phyloP scores from a whole-genome alignment of 768 basidiomycete species.

The Phylloporus sp. region DNA sequence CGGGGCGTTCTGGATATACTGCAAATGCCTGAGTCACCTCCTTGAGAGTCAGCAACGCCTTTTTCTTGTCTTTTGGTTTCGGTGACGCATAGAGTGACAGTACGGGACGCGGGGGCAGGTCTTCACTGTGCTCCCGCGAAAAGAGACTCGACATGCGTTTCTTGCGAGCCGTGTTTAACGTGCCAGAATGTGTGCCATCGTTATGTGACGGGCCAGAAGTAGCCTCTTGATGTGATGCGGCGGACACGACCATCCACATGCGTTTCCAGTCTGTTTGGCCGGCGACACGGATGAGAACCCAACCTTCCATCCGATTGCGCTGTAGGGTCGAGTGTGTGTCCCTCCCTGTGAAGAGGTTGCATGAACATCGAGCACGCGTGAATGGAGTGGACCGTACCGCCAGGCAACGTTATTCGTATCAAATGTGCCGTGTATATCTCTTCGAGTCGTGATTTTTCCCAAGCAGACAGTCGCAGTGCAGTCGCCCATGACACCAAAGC shows the following conservation, averaged over 20 bases:
- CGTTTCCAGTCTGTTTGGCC: constrained; percentile 98
- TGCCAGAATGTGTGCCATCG: constrained; percentile 25
- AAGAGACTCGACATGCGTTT: constrained; percentile 64
- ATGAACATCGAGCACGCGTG: constrained; percentile 24
- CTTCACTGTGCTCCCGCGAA: constrained; percentile 42
- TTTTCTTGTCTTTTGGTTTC: constrained; percentile 73
- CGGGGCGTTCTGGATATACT: constrained; percentile 94
- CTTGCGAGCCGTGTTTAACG: constrained; percentile 29
- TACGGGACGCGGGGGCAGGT: constrained; percentile 34
- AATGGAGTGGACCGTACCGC: constrained; percentile 30
- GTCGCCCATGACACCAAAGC: constrained; percentile 86
- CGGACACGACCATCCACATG: constrained; percentile 75
- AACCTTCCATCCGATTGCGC: constrained; percentile 80
- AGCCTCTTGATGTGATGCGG: constrained; percentile 35
- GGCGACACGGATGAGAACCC: constrained; percentile 85
- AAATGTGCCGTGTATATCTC: constrained; percentile 98
- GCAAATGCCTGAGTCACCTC: constrained; percentile 83
- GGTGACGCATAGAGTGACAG: constrained; percentile 58
- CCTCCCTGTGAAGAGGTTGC: constrained; percentile 32
- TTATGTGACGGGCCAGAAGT: constrained; percentile 21
- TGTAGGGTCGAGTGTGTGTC: constrained; percentile 59
- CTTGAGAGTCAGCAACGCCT: constrained; percentile 61
- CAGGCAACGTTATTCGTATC: constrained; percentile 67
- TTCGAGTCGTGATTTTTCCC: constrained; percentile 93
- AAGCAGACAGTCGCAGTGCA: constrained; percentile 81